Base-by-base conservation (phyloP, 2,329 filamentous ascomycete species). In the Elsinoe batatas region DNA sequence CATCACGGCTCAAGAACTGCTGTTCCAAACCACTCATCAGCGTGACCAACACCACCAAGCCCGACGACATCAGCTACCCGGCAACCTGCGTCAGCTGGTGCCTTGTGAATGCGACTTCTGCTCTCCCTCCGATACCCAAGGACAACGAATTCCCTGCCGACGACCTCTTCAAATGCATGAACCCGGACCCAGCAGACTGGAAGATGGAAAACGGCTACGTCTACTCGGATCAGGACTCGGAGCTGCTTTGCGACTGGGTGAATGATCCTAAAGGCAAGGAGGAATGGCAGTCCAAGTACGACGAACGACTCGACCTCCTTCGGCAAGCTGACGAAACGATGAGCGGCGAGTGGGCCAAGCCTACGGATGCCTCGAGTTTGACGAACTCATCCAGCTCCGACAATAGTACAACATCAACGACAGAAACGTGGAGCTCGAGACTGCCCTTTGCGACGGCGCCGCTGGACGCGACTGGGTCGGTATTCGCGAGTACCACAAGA, bases 1-100 rank as follows among this genome's bases (percentile, higher is more conserved):
- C 40, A 13, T 26, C 22, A 7, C 53, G 53, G 7, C 40, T 55
- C 2, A 38, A 42, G 18, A 46, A 44, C 12, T 55, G 53, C 53
- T 55, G 53, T 20, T n/a, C 32, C 6, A 42, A 30, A 12, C 17
- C 53, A 2, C n/a, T 55, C 15, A 15, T 12, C 40, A 55, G 22
- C 8, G 42, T 47, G 2, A 44, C 53, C 22, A 32, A 55, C 26
- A 18, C 30, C n/a, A 55, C 40, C 5, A 26, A 30, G 15, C 53
- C 53, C 2, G 40, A 44, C 40, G 53, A 55, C 32, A 37, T 55
- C 40, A 55, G 40, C 53, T 55, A 55, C 15, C 53, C 53, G 5
- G 53, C 26, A 15, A 55, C 37, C 20, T 55, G 53, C 40, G 53
- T 55, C 10, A 44, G 37, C 13, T 55, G 53, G 53, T 55, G 53